phyloP scores from a whole-genome alignment of 2,329 filamentous ascomycete species.

The Lecanicillium sp. region DNA sequence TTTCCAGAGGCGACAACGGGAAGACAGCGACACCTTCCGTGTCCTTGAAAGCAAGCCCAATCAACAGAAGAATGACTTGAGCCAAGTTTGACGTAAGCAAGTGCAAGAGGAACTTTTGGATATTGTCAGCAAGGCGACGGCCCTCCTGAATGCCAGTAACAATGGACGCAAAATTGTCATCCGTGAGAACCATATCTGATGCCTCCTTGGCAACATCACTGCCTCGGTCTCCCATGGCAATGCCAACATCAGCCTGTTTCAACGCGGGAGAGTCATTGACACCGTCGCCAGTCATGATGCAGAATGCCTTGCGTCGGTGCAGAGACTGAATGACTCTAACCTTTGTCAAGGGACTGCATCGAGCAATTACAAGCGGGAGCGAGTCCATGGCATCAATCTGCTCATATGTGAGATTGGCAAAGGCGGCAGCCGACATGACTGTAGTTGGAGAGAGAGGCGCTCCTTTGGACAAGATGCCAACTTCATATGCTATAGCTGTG shows the following conservation, averaged over 20 bases:
- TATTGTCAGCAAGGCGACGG: conserved; percentile 62
- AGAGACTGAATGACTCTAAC: conserved; percentile 71
- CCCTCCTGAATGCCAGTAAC: conserved; percentile 65
- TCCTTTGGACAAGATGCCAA: conserved; percentile 46
- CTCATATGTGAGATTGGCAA: conserved; percentile 52
- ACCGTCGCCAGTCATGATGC: conserved; percentile 68
- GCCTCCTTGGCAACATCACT: conserved; percentile 73
- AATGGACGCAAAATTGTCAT: conserved; percentile 82
- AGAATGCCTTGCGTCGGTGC: conserved; percentile 58
- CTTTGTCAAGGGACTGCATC: conserved; percentile 63
- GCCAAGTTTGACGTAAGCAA: conserved; percentile 62
- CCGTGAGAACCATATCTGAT: conserved; percentile 78
- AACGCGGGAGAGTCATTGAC: conserved; percentile 69
- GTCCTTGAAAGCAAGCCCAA: conserved; percentile 64
- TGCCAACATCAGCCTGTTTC: conserved; percentile 65
- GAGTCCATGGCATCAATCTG: conserved; percentile 53
- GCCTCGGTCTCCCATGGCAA: conserved; percentile 64
- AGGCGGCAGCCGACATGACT: conserved; percentile 54
- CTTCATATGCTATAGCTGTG: conserved; percentile 55
- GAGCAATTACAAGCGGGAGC: conserved; percentile 59
- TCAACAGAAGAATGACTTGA: conserved; percentile 59
- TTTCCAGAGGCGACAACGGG: conserved; percentile 63
- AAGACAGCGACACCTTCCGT: conserved; percentile 51
- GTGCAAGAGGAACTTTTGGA: conserved; percentile 62
- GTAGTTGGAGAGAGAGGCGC: conserved; percentile 29